Evolutionary conservation across 2,329 filamentous ascomycete species (phyloP), one percentile per base, ranked within the genome.

Genomic region (Cordyceps fumosorosea): DNA sequence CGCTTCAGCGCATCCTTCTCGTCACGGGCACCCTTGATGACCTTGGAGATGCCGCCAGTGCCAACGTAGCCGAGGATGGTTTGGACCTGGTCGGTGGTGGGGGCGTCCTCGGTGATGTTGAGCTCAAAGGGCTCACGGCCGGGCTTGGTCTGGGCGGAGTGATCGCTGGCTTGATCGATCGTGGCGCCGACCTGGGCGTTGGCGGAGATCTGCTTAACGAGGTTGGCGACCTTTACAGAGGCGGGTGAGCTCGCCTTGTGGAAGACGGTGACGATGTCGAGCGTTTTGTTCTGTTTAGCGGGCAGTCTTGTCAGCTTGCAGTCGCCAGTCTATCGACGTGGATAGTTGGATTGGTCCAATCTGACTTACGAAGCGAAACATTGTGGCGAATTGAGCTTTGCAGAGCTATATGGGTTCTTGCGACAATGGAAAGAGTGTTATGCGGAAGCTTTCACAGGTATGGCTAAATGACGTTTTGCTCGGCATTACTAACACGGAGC

Each of bases 261-360:
- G 82, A 98, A 99, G 80, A 99, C 88, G 65, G 93, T 98, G 73
- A 98, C 86, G 67, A 96, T 90, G 80, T 98, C 93, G 75, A 90
- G 84, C 67, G 89, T 84, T 81, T 91, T 93, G 77, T 82, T 84
- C 89, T 92, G 70, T 32, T 42, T 32, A 26, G 40, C 37, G 53
- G 24, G 34, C 44, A n/a, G 40, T 22, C 45, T 50, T 45, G 63
- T 59, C 18, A 59, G 56, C 44, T 26, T 29, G 22, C 44, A 1
- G 18, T 14, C 56, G 4, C 32, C 3, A 50, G 34, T 24, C 4
- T 45, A 14, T n/a, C n/a, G 26, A 7, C 14, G 11, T 18, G 22
- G 18, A 3, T 5, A 16, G 47, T 22, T 32, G 5, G 10, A 5
- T 40, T 18, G 20, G 16, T 12, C 11, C 40, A 60, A 60, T 60